phyloP scores from a whole-genome alignment of 2,329 filamentous ascomycete genomes.

The Phyllosticta citriasiana region DNA sequence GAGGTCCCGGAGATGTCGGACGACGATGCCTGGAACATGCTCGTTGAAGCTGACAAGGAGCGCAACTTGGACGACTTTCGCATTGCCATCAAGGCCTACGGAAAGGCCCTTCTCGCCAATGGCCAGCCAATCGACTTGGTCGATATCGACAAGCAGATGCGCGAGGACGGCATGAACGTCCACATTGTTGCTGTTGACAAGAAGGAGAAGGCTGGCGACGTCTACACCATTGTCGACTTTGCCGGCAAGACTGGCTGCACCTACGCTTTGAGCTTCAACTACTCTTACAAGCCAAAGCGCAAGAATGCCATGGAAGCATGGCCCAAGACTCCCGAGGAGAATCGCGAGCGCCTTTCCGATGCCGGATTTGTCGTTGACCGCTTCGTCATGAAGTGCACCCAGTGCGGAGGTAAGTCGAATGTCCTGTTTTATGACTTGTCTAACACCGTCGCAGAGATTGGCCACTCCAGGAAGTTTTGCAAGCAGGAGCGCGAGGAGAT shows the following conservation, averaged over 20 bases:
- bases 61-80: conserved; percentile 44
- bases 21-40: conserved; percentile 40
- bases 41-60: conserved; percentile 39
- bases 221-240: conserved; percentile 42
- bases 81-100: conserved; percentile 41
- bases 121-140: conserved; percentile 29
- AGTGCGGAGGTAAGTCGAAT: conserved; percentile 40
- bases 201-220: conserved; percentile 27
- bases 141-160: conserved; percentile 42
- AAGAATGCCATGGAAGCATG: conserved; percentile 45
- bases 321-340: conserved; percentile 50
- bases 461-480: conserved; percentile 53
- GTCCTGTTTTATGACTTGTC: not conserved
- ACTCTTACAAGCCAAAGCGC: conserved; percentile 46
- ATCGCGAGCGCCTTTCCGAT: conserved; percentile 53
- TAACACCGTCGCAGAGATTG: conserved; percentile 35
- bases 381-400: conserved; percentile 50
- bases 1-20: conserved; percentile 37
- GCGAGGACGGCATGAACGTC: conserved; percentile 36
- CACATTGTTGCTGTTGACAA: conserved; percentile 43
- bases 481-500: conserved; percentile 45
- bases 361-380: conserved; percentile 55
- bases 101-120: conserved; percentile 26
- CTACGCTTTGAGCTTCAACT: conserved; percentile 54
- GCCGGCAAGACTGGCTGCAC: conserved; percentile 51